Evolutionary conservation across 306 rosid genomes (phyloP), one percentile per base, ranked within the genome.

Genomic region (Dalbergia cochinchinensis): DNA sequence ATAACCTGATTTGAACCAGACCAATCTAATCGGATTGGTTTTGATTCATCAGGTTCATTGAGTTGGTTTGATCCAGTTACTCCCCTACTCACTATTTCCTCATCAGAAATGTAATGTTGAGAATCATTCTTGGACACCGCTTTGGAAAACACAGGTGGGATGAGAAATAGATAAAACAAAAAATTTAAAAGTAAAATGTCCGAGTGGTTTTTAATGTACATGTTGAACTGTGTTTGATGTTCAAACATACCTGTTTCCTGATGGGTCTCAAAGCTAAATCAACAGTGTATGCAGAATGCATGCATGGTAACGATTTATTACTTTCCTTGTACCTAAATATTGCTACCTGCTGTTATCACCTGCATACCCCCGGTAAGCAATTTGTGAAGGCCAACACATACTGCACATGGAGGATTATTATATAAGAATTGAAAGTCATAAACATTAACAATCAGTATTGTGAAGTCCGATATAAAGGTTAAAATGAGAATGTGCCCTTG

Each of bases 261-360:
- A n/a, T 18, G 72, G 72, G 53, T 45, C 10, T 11, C 15, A 8
- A 41, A 41, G 53, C 54, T 55, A 50, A 48, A 34, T 65, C 69
- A 64, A 55, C 75, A 62, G 48, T 73, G 59, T 73, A 67, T 66
- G 58, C 64, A 58, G 41, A 81, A 58, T 34, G 50, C 44, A 19
- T 66, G 60, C 51, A 14, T 65, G 73, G 18, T 8, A 77, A 65
- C 31, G 26, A 73, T 35, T 45, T 19, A 12, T 33, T 45, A 61
- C 62, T 42, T 44, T 44, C 19, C 37, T 16, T 67, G 3, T 78
- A 16, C 34, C 77, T 13, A 69, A 45, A 69, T 54, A 54, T 74
- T 61, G 78, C 66, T 68, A 63, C 55, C 65, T 51, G 77, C 76
- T 39, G 59, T 60, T 47, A 16, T 69, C 82, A 53, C 39, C 77